phyloP scores from a whole-genome alignment of 306 rosid genomes.

The Crotalaria pallida region DNA sequence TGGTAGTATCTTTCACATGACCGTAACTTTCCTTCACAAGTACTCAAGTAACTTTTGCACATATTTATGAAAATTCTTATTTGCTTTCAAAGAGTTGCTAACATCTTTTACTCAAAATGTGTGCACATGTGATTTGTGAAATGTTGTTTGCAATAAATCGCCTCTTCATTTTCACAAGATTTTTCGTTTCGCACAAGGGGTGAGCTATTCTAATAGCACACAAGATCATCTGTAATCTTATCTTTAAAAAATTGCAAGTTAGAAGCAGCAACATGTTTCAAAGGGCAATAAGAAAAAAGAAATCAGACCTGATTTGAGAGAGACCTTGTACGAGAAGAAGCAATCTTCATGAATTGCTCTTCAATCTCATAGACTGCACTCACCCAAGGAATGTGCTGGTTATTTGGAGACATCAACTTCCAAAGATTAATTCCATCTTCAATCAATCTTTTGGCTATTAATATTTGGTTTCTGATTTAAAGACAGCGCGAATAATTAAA shows the following conservation, averaged over 20 bases:
- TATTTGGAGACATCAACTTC: slow-evolving; percentile 68
- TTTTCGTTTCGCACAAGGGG: not conserved
- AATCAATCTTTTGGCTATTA: slow-evolving; percentile 59
- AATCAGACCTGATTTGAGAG: slow-evolving; percentile 66
- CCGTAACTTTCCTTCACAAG: not conserved
- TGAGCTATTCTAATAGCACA: not conserved
- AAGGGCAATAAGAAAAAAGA: slow-evolving; percentile 11
- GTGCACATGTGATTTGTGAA: not conserved
- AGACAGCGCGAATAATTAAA: slow-evolving; percentile 4
- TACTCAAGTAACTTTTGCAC: not conserved
- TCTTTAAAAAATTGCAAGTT: not conserved
- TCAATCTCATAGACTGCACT: slow-evolving; percentile 59
- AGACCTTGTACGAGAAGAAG: slow-evolving; percentile 68
- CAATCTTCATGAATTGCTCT: slow-evolving; percentile 70
- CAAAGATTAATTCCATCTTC: slow-evolving; percentile 81
- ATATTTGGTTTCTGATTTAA: slow-evolving; percentile 66
- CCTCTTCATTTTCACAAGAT: not conserved
- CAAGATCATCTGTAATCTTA: not conserved
- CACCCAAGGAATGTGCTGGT: slow-evolving; percentile 64
- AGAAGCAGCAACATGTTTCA: not conserved
- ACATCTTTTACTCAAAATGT: not conserved
- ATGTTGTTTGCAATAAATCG: not conserved
- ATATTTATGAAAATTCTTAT: not conserved
- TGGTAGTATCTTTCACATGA: not conserved
- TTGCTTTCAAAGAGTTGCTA: not conserved